phyloP scores from a whole-genome alignment of 768 basidiomycete genomes.

The Lactifluus pinguis region DNA sequence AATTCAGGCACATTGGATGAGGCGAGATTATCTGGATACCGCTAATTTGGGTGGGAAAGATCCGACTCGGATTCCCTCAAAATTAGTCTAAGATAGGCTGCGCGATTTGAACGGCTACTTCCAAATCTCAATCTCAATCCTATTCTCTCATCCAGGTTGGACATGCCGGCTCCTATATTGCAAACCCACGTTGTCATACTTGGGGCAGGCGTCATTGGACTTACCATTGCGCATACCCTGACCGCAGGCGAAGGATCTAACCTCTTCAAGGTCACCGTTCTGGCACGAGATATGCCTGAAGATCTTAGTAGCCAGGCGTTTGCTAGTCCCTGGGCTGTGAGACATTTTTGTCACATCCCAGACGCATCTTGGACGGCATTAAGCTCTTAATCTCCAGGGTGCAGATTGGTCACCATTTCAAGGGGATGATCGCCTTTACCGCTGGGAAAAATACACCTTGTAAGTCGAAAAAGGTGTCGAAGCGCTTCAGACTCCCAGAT shows the following conservation, averaged over 20 bases:
- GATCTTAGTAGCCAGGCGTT: constrained; percentile 36
- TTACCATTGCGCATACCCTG: constrained; percentile 33
- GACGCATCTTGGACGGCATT: background rate
- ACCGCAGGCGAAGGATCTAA: constrained; percentile 17
- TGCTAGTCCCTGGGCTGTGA: constrained; percentile 44
- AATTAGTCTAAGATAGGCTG: background rate
- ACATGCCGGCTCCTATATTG: background rate
- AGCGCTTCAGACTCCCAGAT: background rate
- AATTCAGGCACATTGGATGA: too few species aligned
- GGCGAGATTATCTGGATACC: too few species aligned
- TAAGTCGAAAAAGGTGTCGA: constrained; percentile 21
- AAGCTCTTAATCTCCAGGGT: constrained; percentile 26
- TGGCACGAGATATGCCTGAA: constrained; percentile 34
- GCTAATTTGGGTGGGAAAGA: background rate
- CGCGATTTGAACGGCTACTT: background rate
- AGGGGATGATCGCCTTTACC: constrained; percentile 26
- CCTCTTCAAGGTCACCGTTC: constrained; percentile 26
- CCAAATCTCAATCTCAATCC: background rate
- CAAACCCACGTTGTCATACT: constrained; percentile 28
- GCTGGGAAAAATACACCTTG: constrained; percentile 37
- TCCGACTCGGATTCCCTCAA: background rate
- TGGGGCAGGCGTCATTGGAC: constrained; percentile 39
- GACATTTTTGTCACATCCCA: constrained; percentile 10
- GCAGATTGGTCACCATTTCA: constrained; percentile 39
- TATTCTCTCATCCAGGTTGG: background rate